Percentiles rank a stretch among this genome's conserved stretches.
Conservation (phyloP, 257 asterid genomes). For the Nicotiana tabacum region DNA sequence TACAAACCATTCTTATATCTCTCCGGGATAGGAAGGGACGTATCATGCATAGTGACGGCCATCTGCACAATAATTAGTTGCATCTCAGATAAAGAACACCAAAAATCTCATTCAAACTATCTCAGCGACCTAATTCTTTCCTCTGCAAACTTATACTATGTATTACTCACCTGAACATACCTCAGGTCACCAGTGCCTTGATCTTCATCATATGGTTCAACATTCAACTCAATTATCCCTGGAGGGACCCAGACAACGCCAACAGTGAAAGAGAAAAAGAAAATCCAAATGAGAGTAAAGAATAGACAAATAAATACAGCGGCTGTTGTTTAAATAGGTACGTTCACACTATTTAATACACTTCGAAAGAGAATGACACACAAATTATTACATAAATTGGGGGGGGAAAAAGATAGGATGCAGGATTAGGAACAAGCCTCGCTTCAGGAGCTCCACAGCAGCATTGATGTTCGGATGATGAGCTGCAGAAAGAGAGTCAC, state of each 20-base stretch:
- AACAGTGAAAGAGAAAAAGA: not conserved
- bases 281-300: not conserved
- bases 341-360: not conserved
- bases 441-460: constrained; percentile 70
- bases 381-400: not conserved
- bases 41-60: constrained; percentile 90
- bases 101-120: not conserved
- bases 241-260: not conserved
- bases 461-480: constrained; percentile 92
- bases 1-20: constrained; percentile 79
- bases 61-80: constrained; percentile 39
- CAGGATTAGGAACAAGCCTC: constrained; percentile 36
- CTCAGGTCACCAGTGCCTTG: constrained; percentile 81
- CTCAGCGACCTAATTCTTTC: not conserved
- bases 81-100: constrained; percentile 1
- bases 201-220: constrained; percentile 87
- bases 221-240: constrained; percentile 61
- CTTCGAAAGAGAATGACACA: not conserved
- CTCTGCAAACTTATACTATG: not conserved
- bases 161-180: constrained; percentile 72
- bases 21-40: constrained; percentile 72
- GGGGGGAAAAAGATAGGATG: not conserved
- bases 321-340: not conserved
- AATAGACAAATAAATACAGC: not conserved
- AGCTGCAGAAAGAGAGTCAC: constrained; percentile 39